Percentiles rank a stretch among this genome's conserved stretches.
These are phyloP conservation scores for Sorghum bicolor DNA, from an alignment of 176 grass and related monocot species.

Conservation along the genomic window DNA sequence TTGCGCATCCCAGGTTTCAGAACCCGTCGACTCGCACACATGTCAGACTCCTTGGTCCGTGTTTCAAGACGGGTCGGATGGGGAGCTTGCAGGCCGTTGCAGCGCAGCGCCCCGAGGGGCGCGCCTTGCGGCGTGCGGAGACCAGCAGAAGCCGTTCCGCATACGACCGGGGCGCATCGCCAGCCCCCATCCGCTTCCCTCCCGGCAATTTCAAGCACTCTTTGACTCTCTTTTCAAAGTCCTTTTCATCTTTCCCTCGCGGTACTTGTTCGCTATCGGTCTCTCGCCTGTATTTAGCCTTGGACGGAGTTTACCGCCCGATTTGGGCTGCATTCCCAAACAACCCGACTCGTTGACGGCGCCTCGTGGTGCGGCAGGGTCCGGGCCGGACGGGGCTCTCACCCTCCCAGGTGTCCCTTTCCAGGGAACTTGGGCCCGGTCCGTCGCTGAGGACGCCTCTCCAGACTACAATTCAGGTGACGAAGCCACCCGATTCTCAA, in stretches of 20 bases:
- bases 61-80: slow-evolving; percentile 81
- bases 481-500: background rate
- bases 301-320: slow-evolving; percentile 43
- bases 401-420: slow-evolving; percentile 44
- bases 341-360: slow-evolving; percentile 51
- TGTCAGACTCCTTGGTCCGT: slow-evolving; percentile 85
- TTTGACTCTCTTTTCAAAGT: slow-evolving; percentile 58
- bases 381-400: slow-evolving; percentile 44
- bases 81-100: slow-evolving; percentile 12
- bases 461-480: too few relatives aligned
- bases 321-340: slow-evolving; percentile 55
- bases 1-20: too few relatives aligned
- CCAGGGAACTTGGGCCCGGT: too few relatives aligned
- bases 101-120: background rate
- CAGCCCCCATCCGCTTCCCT: too few relatives aligned
- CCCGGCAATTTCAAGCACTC: slow-evolving; percentile 64
- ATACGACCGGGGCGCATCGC: too few relatives aligned
- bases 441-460: too few relatives aligned
- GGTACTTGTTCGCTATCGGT: slow-evolving; percentile 70
- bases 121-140: too few relatives aligned
- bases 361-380: slow-evolving; percentile 46
- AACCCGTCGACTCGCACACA: slow-evolving; percentile 7
- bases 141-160: too few relatives aligned
- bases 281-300: slow-evolving; percentile 63
- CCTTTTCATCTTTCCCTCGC: slow-evolving; percentile 67